Evolutionary conservation across 768 basidiomycete species (phyloP).

Genomic region (Lactarius psammicola): DNA sequence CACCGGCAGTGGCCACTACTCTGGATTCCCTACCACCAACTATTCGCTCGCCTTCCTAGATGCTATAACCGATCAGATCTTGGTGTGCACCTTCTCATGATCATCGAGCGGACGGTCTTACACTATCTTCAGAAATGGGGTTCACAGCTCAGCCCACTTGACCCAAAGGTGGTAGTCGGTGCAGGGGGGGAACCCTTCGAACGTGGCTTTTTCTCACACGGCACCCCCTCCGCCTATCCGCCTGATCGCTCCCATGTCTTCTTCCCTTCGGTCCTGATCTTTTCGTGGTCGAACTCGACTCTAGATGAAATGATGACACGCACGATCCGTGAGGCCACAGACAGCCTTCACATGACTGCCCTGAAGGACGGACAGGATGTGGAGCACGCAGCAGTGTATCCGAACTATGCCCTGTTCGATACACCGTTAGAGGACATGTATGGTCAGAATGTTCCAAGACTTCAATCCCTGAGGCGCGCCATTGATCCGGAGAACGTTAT

Average conservation of each 20-base stretch:
- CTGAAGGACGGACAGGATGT: background rate
- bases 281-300: background rate
- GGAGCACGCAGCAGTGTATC: background rate
- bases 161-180: background rate
- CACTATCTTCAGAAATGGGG: background rate
- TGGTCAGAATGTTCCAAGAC: constrained; percentile 18
- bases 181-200: background rate
- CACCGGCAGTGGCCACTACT: background rate
- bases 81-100: background rate
- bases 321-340: background rate
- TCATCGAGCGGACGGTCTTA: background rate
- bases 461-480: constrained; percentile 4
- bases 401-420: background rate
- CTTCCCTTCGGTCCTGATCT: background rate
- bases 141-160: background rate
- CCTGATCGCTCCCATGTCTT: background rate
- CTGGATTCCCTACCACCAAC: background rate
- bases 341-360: background rate
- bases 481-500: constrained; percentile 28
- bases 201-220: background rate
- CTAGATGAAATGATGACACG: background rate
- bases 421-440: constrained; percentile 5
- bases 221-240: background rate
- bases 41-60: background rate
- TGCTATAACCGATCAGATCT: background rate